Evolutionary conservation across 805 yeast genomes (phyloP).

Genomic region (Suhomyces faveliae): DNA sequence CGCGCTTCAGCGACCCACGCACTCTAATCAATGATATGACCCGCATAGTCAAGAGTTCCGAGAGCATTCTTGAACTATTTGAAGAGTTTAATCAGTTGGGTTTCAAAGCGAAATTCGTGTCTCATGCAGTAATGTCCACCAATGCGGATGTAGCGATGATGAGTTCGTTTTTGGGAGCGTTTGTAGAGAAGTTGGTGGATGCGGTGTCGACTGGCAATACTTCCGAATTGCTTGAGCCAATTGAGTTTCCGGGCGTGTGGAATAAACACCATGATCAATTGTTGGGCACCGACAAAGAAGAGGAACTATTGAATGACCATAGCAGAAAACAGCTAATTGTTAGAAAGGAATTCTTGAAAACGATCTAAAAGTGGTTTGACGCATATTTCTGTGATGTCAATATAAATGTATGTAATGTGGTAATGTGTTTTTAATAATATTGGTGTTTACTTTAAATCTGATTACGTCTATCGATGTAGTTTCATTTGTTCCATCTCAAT

Average conservation of each 20-base stretch:
- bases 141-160: constrained; percentile 5
- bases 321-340: constrained; percentile 3
- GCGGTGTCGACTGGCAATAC: background rate
- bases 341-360: constrained; percentile 8
- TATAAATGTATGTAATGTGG: background rate
- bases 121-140: constrained; percentile 11
- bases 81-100: constrained; percentile 10
- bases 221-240: background rate
- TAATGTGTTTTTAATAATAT: background rate
- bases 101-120: constrained; percentile 9
- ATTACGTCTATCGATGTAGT: background rate
- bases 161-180: constrained; percentile 1
- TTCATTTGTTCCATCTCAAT: background rate
- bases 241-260: constrained; percentile 4
- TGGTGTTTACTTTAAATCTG: background rate
- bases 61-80: constrained; percentile 3
- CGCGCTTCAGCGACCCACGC: constrained; percentile 6
- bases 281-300: constrained; percentile 6
- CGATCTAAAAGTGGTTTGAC: background rate
- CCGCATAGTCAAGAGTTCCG: background rate
- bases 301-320: constrained; percentile 6
- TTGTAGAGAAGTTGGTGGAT: background rate
- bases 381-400: background rate
- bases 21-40: background rate
- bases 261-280: constrained; percentile 2